phyloP scores from a whole-genome alignment of 306 rosid species.

The Styphnolobium japonicum region DNA sequence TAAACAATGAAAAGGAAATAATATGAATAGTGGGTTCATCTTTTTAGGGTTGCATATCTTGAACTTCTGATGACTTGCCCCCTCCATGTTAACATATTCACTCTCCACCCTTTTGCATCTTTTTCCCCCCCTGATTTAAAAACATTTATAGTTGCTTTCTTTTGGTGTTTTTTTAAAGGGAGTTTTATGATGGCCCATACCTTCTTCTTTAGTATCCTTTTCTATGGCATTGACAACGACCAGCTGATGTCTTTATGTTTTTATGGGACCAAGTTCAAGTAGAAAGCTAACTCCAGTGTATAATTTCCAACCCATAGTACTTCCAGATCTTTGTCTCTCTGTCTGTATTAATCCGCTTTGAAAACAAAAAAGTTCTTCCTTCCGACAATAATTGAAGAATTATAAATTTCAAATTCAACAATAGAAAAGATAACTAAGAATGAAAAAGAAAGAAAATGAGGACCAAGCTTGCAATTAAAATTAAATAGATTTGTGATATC shows the following conservation, averaged over 20 bases:
- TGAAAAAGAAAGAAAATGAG: background rate
- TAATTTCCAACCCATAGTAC: constrained; percentile 29
- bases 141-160: constrained; percentile 32
- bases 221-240: constrained; percentile 46
- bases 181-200: constrained; percentile 43
- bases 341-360: constrained; percentile 16
- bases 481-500: background rate
- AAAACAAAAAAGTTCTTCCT: background rate
- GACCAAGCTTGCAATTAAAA: background rate
- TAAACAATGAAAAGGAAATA: constrained; percentile 38
- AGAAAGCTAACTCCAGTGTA: constrained; percentile 28
- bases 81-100: constrained; percentile 52
- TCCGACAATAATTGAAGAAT: constrained; percentile 15
- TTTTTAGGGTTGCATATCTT: constrained; percentile 54
- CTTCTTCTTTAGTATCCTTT: constrained; percentile 39
- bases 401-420: background rate
- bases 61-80: constrained; percentile 60
- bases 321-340: constrained; percentile 28
- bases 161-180: constrained; percentile 35
- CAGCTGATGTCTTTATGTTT: constrained; percentile 33
- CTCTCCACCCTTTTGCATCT: constrained; percentile 25
- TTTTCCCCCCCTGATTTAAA: background rate
- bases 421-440: background rate
- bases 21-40: constrained; percentile 50
- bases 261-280: constrained; percentile 41